These are phyloP conservation scores for Haplographium delicatum DNA, from an alignment of 495 filamentous ascomycete genomes.

Conservation along the genomic window DNA sequence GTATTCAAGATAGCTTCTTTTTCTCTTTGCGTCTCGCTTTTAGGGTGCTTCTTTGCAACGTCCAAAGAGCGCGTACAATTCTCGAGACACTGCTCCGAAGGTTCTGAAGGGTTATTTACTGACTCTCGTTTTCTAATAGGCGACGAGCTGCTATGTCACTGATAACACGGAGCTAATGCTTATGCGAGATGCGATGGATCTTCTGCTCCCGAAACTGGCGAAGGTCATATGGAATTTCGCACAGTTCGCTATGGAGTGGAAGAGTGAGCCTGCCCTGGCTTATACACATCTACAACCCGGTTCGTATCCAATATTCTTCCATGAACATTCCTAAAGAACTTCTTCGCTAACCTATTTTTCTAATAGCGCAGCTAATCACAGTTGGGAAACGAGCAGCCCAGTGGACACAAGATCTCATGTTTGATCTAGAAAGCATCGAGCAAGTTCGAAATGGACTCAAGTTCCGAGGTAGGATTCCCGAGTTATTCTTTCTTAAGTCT, in stretches of 20 bases:
- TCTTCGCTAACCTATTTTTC: too few species aligned
- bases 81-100: too few species aligned
- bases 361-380: conserved; percentile 80
- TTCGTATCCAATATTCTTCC: too few species aligned
- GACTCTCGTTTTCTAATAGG: neutral
- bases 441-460: conserved; percentile 64
- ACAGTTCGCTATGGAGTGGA: conserved; percentile 71
- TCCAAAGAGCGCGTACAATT: too few species aligned
- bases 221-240: conserved; percentile 77
- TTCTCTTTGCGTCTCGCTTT: too few species aligned
- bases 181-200: conserved; percentile 54
- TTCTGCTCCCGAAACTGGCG: conserved; percentile 80
- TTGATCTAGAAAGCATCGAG: conserved; percentile 82
- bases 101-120: neutral
- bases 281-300: conserved; percentile 36
- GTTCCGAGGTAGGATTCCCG: too few species aligned
- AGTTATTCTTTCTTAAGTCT: too few species aligned
- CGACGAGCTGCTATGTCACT: conserved; percentile 11
- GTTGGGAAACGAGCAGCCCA: conserved; percentile 73
- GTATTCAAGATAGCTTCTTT: too few species aligned
- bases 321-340: too few species aligned
- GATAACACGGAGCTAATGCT: conserved; percentile 92
- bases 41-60: too few species aligned
- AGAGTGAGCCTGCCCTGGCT: conserved; percentile 32
- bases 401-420: conserved; percentile 68